Conservation (phyloP, 1,139 yeast genomes). For the Geotrichum carabidarum region DNA sequence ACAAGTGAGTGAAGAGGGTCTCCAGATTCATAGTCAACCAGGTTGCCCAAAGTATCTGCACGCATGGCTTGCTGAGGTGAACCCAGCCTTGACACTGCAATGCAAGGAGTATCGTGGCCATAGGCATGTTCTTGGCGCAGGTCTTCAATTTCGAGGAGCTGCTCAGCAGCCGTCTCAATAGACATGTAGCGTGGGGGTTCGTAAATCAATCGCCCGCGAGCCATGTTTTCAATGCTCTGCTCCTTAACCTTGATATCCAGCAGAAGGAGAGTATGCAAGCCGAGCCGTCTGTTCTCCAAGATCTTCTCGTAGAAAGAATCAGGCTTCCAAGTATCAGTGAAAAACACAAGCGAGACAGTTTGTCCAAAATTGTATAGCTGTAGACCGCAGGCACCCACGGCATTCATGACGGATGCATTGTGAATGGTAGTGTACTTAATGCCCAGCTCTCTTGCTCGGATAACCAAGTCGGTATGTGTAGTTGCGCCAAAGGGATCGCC, state of each 20-base stretch:
- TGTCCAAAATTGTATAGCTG: slow-evolving; percentile 95
- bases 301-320: slow-evolving; percentile 89
- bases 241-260: slow-evolving; percentile 95
- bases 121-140: slow-evolving; percentile 60
- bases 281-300: slow-evolving; percentile 81
- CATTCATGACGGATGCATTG: slow-evolving; percentile 97
- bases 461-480: slow-evolving; percentile 88
- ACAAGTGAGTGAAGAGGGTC: slow-evolving; percentile 90
- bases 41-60: slow-evolving; percentile 68
- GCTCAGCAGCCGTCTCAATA: slow-evolving; percentile 82
- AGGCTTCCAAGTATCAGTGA: slow-evolving; percentile 94
- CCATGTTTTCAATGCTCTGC: slow-evolving; percentile 90
- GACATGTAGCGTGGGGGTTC: slow-evolving; percentile 98
- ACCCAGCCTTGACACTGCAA: slow-evolving; percentile 87
- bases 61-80: slow-evolving; percentile 76
- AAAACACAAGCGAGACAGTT: slow-evolving; percentile 90
- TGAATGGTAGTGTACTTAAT: slow-evolving; percentile 80
- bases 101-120: slow-evolving; percentile 83
- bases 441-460: slow-evolving; percentile 79
- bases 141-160: slow-evolving; percentile 82
- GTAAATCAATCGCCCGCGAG: slow-evolving; percentile 83
- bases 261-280: slow-evolving; percentile 81
- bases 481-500: slow-evolving; percentile 99
- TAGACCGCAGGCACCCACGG: slow-evolving; percentile 95
- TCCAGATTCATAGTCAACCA: slow-evolving; percentile 81